These are phyloP conservation scores for Glaciozyma antarctica DNA, from an alignment of 768 basidiomycete genomes.

Conservation along the genomic window DNA sequence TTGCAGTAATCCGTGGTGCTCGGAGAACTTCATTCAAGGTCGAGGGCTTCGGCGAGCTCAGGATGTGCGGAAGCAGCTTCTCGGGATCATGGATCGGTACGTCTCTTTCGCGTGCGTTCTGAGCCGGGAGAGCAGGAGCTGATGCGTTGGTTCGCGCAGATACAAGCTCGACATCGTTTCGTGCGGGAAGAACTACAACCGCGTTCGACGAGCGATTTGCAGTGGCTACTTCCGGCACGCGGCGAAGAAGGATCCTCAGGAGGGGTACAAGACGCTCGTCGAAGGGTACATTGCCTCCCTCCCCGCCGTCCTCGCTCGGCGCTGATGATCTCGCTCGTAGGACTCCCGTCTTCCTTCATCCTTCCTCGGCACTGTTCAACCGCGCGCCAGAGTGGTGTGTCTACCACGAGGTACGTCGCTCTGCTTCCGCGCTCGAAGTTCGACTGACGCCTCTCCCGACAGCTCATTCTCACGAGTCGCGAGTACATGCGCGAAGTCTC, in stretches of 20 bases:
- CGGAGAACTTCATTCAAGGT: conserved; percentile 97
- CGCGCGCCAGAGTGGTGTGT: conserved; percentile 91
- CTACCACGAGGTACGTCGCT: conserved; percentile 84
- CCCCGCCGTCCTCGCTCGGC: conserved; percentile 17
- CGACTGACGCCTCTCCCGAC: background rate
- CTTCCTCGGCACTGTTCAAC: conserved; percentile 85
- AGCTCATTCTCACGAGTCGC: conserved; percentile 24
- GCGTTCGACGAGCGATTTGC: conserved; percentile 87
- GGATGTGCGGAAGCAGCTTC: conserved; percentile 91
- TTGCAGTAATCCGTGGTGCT: conserved; percentile 80
- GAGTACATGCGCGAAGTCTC: conserved; percentile 51
- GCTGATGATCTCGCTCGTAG: conserved; percentile 5
- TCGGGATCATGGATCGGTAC: conserved; percentile 97
- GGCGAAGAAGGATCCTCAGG: conserved; percentile 90
- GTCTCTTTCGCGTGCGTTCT: conserved; percentile 31
- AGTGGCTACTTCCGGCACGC: conserved; percentile 97
- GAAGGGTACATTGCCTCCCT: conserved; percentile 49
- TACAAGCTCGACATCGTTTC: conserved; percentile 96
- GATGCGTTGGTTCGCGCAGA: conserved; percentile 40
- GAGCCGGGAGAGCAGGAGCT: background rate
- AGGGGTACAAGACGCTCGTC: conserved; percentile 94
- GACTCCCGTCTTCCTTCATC: conserved; percentile 98
- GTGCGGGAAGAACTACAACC: conserved; percentile 85
- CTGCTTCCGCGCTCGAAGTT: conserved; percentile 19
- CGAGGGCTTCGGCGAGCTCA: conserved; percentile 94